Evolutionary conservation across 1,139 yeast species (phyloP).

Genomic region (Diutina catenulata): DNA sequence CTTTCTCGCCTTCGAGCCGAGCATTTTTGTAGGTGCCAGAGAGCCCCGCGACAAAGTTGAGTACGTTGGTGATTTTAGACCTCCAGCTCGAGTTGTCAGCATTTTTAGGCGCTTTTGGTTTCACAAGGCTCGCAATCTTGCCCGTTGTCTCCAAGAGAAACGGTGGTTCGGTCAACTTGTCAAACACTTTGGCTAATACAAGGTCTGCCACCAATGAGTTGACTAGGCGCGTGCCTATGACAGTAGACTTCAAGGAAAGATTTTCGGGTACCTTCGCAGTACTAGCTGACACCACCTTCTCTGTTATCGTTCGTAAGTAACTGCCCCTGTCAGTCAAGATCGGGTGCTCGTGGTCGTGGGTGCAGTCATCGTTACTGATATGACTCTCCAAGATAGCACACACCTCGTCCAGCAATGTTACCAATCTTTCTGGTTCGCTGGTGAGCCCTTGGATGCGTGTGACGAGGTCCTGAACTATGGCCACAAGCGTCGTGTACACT

Average conservation of each 20-base stretch:
- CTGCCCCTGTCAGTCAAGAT: constrained; percentile 9
- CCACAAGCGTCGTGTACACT: constrained; percentile 14
- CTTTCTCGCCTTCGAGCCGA: not conserved
- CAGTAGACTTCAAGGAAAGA: not conserved
- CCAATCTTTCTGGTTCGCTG: no score
- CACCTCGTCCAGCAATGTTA: no score
- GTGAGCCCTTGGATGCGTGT: constrained; percentile 11
- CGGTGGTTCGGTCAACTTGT: constrained; percentile 19
- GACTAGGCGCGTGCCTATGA: constrained; percentile 19
- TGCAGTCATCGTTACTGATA: no score
- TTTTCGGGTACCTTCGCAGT: no score
- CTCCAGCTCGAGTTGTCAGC: no score
- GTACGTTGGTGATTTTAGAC: no score
- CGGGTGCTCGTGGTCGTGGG: no score
- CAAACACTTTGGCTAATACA: constrained; percentile 19
- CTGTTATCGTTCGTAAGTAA: constrained; percentile 18
- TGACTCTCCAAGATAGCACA: no score
- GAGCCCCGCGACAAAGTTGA: no score
- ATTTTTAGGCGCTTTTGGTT: no score
- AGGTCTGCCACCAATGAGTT: constrained; percentile 22
- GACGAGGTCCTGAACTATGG: not conserved
- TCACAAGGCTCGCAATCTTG: constrained; percentile 4
- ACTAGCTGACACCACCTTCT: constrained; percentile 14
- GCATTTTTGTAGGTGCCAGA: no score
- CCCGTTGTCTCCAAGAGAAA: constrained; percentile 16